Evolutionary conservation across 2,329 filamentous ascomycete species (phyloP).

Genomic region (Talaromyces sp.): DNA sequence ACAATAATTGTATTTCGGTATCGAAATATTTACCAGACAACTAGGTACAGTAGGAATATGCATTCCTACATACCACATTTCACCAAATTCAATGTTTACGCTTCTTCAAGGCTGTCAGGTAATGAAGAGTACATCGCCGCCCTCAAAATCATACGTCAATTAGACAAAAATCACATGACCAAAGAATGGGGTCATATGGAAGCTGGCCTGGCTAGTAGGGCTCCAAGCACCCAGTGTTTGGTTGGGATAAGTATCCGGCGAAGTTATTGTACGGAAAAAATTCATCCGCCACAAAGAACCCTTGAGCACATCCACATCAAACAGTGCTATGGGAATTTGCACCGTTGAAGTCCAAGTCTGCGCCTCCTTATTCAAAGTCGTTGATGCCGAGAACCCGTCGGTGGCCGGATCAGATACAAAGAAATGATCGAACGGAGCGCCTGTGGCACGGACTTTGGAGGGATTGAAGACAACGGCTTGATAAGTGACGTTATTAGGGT

Average conservation of each 20-base stretch:
- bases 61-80: not conserved
- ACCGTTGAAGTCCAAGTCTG: conserved; percentile 13
- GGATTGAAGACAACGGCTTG: conserved; percentile 17
- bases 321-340: conserved; percentile 15
- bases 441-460: conserved; percentile 10
- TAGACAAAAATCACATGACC: conserved; percentile 16
- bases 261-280: conserved; percentile 18
- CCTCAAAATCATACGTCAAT: not conserved
- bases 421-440: conserved; percentile 17
- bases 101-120: not conserved
- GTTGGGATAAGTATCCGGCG: conserved; percentile 17
- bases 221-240: conserved; percentile 17
- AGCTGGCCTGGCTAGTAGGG: conserved; percentile 15
- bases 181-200: conserved; percentile 17
- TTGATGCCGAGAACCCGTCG: conserved; percentile 12
- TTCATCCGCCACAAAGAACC: conserved; percentile 18
- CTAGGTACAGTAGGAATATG: not conserved
- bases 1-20: not conserved
- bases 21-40: not conserved
- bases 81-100: not conserved
- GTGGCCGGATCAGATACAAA: conserved; percentile 10
- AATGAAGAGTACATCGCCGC: not conserved
- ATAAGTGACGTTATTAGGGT: conserved; percentile 16
- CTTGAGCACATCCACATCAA: conserved; percentile 7
- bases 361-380: not conserved